Evolutionary conservation across 257 asterid genomes (phyloP).

Genomic region (Mitragyna speciosa): DNA sequence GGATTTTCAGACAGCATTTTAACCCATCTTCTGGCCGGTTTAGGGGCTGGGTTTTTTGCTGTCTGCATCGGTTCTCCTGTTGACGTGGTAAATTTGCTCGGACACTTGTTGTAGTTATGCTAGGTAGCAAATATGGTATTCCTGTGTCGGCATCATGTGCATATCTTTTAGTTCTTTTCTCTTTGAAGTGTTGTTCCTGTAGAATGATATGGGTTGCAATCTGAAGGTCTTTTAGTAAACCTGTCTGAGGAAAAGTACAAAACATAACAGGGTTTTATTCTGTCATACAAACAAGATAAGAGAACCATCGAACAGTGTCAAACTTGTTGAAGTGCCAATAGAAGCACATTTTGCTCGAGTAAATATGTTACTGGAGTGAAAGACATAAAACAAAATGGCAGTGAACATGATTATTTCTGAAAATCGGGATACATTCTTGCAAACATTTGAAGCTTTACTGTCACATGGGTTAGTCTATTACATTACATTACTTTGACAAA

Average conservation of each 20-base stretch:
- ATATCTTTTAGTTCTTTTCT: background rate
- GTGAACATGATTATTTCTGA: background rate
- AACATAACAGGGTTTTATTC: background rate
- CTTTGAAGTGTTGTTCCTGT: background rate
- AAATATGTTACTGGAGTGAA: background rate
- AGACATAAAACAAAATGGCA: background rate
- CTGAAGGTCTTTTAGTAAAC: conserved; percentile 1
- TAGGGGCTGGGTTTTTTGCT: conserved; percentile 96
- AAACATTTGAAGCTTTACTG: conserved; percentile 48
- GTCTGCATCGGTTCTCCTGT: conserved; percentile 94
- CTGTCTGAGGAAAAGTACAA: background rate
- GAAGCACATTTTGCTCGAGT: background rate
- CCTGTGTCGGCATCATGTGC: background rate
- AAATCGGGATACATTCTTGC: background rate
- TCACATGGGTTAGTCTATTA: background rate
- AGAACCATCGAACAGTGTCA: background rate
- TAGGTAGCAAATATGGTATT: background rate
- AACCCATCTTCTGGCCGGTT: conserved; percentile 85
- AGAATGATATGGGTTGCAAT: background rate
- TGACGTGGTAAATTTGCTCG: conserved; percentile 69
- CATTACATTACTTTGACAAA: background rate
- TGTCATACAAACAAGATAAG: background rate
- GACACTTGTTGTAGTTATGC: background rate
- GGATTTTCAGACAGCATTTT: conserved; percentile 75
- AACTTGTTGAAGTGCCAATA: background rate